Percentiles rank a stretch among this genome's conserved stretches.
phyloP scores from a whole-genome alignment of 225 moss, liverwort and hornwort species.

The Anthoceros angustus region DNA sequence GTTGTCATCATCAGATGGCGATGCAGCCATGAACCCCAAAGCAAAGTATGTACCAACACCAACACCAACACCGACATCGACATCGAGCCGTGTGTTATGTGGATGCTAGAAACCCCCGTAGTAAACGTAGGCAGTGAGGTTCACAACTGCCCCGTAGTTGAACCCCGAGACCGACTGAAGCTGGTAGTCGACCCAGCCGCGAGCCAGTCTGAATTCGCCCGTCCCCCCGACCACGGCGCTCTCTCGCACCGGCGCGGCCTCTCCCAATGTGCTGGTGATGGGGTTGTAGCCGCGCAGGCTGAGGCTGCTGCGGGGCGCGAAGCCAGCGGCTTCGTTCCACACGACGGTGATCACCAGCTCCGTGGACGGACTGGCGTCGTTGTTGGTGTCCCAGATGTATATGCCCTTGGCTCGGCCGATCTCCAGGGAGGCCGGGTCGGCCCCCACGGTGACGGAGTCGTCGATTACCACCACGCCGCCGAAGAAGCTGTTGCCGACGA shows the following conservation, averaged over 20 bases:
- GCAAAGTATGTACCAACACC: no score
- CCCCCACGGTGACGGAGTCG: background rate
- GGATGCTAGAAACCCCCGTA: background rate
- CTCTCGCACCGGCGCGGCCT: background rate
- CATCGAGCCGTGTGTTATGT: no score
- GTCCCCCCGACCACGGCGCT: background rate
- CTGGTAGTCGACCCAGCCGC: background rate
- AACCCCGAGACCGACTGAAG: background rate
- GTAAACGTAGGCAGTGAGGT: background rate
- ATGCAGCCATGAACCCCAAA: no score
- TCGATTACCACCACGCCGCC: background rate
- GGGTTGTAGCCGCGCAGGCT: background rate
- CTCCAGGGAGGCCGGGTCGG: background rate
- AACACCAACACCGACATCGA: no score
- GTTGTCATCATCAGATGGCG: no score
- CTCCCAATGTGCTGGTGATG: background rate
- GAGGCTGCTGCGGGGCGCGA: background rate
- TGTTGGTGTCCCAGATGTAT: background rate
- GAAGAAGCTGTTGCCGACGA: slow-evolving; percentile 6
- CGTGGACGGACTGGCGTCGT: background rate
- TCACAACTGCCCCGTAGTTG: background rate
- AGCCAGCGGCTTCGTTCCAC: background rate
- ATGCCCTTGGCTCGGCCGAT: background rate
- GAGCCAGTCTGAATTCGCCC: background rate
- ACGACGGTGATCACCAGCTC: background rate